Percentiles rank a stretch among this genome's conserved stretches.
phyloP scores from a whole-genome alignment of 1,139 yeast species.

The Schwanniomyces etchellsii region DNA sequence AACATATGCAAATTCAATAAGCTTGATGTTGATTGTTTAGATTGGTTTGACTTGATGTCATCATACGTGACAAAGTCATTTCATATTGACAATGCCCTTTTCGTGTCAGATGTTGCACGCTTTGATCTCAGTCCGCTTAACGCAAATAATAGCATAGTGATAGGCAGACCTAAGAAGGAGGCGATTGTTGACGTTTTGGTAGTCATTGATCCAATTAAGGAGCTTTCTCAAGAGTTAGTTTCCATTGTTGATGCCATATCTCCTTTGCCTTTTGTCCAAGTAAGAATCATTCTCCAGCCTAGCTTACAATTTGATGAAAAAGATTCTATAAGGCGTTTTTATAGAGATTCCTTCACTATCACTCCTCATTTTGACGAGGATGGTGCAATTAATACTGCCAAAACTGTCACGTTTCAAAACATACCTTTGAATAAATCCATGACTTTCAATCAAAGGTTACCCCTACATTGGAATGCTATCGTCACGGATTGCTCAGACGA shows the following conservation, averaged over 20 bases:
- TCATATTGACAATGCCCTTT: slow-evolving; percentile 30
- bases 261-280: slow-evolving; percentile 38
- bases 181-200: slow-evolving; percentile 50
- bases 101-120: slow-evolving; percentile 35
- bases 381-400: slow-evolving; percentile 22
- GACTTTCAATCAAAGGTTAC: slow-evolving; percentile 56
- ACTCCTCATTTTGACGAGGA: slow-evolving; percentile 33
- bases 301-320: slow-evolving; percentile 16
- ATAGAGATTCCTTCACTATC: slow-evolving; percentile 38
- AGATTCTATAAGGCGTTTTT: slow-evolving; percentile 54
- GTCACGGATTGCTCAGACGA: slow-evolving; percentile 26
- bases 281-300: slow-evolving; percentile 61
- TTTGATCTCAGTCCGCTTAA: slow-evolving; percentile 37
- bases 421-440: slow-evolving; percentile 48
- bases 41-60: slow-evolving; percentile 45
- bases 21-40: slow-evolving; percentile 14
- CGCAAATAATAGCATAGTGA: slow-evolving; percentile 24
- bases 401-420: slow-evolving; percentile 11
- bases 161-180: slow-evolving; percentile 14
- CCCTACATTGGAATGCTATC: slow-evolving; percentile 69
- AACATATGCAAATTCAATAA: slow-evolving; percentile 17
- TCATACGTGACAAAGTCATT: slow-evolving; percentile 43
- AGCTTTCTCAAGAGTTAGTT: slow-evolving; percentile 58
- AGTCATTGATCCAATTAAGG: slow-evolving; percentile 68
- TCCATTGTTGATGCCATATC: slow-evolving; percentile 43